Evolutionary conservation across 129 eudicot genomes (phyloP).

Genomic region (Pseudognaphalium luteoalbum): DNA sequence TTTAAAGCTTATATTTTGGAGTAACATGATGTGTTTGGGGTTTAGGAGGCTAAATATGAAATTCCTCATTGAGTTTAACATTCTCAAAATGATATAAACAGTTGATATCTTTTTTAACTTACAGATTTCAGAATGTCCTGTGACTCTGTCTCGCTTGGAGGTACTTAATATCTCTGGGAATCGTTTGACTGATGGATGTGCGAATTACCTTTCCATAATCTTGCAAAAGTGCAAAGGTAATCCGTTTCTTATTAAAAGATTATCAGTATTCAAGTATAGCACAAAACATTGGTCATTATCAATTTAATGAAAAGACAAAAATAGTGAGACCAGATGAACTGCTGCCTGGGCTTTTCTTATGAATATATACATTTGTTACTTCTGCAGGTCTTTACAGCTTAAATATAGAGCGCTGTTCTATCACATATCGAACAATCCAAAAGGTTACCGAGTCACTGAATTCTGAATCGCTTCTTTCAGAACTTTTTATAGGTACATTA

Average conservation of each 20-base stretch:
- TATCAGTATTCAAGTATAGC: conserved; percentile 17
- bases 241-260: background rate
- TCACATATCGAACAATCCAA: conserved; percentile 88
- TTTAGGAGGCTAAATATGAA: no score
- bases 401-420: conserved; percentile 68
- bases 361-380: background rate
- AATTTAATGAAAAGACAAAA: background rate
- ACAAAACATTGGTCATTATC: background rate
- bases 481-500: conserved; percentile 64
- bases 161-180: conserved; percentile 90
- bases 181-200: conserved; percentile 86
- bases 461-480: conserved; percentile 64
- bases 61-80: background rate
- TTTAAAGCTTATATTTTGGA: no score
- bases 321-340: background rate
- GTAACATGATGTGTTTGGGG: no score
- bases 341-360: background rate
- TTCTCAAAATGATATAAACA: conserved; percentile 5
- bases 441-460: conserved; percentile 68
- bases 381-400: conserved; percentile 87
- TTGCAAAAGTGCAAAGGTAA: conserved; percentile 80
- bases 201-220: conserved; percentile 76
- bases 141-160: conserved; percentile 77
- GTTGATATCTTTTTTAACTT: conserved; percentile 6
- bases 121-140: conserved; percentile 91